A percentile compares a stretch with the other conserved stretches of the same genome.
phyloP scores from a whole-genome alignment of 2,329 filamentous ascomycete species.

The Leptographium wingfieldii region DNA sequence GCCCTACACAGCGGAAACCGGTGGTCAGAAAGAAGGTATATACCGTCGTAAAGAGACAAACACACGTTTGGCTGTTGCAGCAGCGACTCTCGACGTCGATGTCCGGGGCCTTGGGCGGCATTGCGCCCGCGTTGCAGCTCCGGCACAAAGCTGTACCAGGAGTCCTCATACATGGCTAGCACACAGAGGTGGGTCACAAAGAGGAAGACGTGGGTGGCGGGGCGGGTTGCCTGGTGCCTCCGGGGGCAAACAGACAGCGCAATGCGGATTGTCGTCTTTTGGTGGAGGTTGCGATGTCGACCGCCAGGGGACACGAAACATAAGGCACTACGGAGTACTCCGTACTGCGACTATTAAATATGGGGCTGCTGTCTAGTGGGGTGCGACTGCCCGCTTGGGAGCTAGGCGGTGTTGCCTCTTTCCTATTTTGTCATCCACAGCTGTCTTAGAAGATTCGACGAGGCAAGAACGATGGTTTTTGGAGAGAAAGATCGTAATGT shows the following conservation, averaged over 20 bases:
- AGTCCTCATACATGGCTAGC: conserved; percentile 61
- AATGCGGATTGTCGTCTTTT: not conserved
- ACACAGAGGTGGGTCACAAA: not conserved
- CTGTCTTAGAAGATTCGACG: not conserved
- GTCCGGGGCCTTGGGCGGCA: conserved; percentile 33
- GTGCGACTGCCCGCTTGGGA: not conserved
- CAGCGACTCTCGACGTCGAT: conserved; percentile 56
- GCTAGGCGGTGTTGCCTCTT: not conserved
- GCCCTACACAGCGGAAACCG: conserved; percentile 28
- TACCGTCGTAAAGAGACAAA: conserved; percentile 6
- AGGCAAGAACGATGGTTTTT: not conserved
- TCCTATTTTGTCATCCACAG: not conserved
- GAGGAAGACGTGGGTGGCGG: not conserved
- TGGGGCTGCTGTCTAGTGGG: not conserved
- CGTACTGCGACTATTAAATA: not conserved
- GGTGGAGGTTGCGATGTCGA: not conserved
- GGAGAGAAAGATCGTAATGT: not conserved
- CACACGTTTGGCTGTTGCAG: conserved; percentile 53
- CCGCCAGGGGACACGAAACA: not conserved
- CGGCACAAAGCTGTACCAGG: conserved; percentile 69
- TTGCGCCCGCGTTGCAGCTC: conserved; percentile 39
- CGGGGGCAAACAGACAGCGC: not conserved
- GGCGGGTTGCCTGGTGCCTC: not conserved
- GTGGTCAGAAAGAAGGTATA: not conserved
- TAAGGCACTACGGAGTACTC: not conserved